Conservation (phyloP, 2,329 filamentous ascomycete species). For the Hymenoscyphus infarciens region DNA sequence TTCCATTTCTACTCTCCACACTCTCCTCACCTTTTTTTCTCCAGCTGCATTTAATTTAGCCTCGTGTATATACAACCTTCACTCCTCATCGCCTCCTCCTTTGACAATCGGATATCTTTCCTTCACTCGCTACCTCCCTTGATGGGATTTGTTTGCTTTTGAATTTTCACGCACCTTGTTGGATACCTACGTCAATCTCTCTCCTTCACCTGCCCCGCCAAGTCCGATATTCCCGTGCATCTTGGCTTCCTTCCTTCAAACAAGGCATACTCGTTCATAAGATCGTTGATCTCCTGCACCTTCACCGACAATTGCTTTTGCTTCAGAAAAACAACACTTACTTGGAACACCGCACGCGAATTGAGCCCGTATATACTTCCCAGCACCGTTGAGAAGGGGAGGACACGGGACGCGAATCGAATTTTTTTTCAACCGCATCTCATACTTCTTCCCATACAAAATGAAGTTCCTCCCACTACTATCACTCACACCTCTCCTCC, state of each 20-base stretch:
- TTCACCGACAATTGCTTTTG: not conserved
- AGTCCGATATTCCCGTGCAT: not conserved
- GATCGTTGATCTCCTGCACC: not conserved
- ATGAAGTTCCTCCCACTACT: not conserved
- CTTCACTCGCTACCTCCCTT: not conserved
- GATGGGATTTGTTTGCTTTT: not conserved
- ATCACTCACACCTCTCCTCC: not conserved
- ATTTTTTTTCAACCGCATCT: not conserved
- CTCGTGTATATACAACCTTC: not conserved
- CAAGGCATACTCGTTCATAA: not conserved
- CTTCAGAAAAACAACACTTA: not conserved
- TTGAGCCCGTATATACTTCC: not conserved
- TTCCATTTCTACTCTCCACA: not conserved
- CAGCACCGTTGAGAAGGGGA: not conserved
- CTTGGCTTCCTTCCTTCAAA: no score
- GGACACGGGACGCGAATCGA: not conserved
- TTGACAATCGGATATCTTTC: not conserved
- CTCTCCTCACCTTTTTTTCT: no score
- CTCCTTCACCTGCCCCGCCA: not conserved
- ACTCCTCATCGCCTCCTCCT: not conserved
- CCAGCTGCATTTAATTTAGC: not conserved
- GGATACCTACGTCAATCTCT: conserved; percentile 1
- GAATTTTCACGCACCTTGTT: not conserved
- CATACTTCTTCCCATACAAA: not conserved
- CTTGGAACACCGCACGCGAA: not conserved